phyloP scores from a whole-genome alignment of 495 filamentous ascomycete species.

The Talaromyces adpressus region DNA sequence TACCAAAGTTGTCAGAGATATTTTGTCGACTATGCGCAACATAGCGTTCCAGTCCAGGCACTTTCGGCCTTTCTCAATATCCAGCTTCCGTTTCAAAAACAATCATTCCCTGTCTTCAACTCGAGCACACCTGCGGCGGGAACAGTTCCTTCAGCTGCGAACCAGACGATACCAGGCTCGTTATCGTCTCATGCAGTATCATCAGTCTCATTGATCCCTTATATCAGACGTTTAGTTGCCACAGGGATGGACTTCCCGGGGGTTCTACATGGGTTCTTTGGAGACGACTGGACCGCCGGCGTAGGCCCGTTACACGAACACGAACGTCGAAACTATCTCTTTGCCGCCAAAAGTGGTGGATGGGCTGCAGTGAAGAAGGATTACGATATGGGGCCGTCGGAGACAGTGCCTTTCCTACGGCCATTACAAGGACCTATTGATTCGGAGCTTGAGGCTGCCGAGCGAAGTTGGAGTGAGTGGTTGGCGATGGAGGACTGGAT shows the following conservation, averaged over 20 bases:
- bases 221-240: constrained; percentile 82
- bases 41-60: constrained; percentile 74
- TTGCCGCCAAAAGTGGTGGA: constrained; percentile 83
- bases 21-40: constrained; percentile 90
- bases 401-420: constrained; percentile 79
- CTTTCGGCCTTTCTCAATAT: constrained; percentile 92
- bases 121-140: constrained; percentile 17
- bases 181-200: constrained; percentile 17
- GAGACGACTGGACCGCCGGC: constrained; percentile 78
- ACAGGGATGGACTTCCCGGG: constrained; percentile 84
- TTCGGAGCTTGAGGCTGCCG: constrained; percentile 75
- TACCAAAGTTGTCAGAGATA: constrained; percentile 90
- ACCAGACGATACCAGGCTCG: constrained; percentile 10
- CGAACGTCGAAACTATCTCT: constrained; percentile 90
- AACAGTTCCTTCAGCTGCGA: constrained; percentile 4
- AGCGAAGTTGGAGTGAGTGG: constrained; percentile 79
- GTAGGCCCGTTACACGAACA: constrained; percentile 78
- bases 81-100: constrained; percentile 42
- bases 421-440: constrained; percentile 68
- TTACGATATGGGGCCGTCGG: constrained; percentile 76
- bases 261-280: constrained; percentile 89
- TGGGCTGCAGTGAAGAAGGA: constrained; percentile 83
- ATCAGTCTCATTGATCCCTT: constrained; percentile 76
- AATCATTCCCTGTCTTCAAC: constrained; percentile 29
- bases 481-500: constrained; percentile 96